Evolutionary conservation across 73 alveolate species (phyloP).

Genomic region (Paramecium tetraurelia): DNA sequence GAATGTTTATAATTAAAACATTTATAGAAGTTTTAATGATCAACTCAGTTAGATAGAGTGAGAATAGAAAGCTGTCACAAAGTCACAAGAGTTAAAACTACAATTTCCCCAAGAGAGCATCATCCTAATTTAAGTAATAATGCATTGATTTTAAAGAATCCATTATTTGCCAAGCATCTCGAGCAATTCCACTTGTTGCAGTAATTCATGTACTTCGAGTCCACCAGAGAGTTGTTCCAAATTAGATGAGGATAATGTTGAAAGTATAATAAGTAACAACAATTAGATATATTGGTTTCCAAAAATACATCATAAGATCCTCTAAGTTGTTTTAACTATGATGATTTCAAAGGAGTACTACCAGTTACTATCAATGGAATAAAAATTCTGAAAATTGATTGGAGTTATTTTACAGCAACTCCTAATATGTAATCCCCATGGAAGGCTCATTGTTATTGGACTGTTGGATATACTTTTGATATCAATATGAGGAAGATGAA

Average conservation of each 20-base stretch:
- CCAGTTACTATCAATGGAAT: background rate
- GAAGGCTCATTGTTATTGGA: constrained; percentile 55
- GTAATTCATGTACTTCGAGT: background rate
- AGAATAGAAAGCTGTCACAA: background rate
- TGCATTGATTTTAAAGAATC: background rate
- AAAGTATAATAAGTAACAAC: background rate
- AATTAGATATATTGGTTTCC: background rate
- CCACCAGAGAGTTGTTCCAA: background rate
- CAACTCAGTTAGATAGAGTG: background rate
- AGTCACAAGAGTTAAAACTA: background rate
- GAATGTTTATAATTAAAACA: background rate
- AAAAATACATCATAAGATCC: constrained; percentile 19
- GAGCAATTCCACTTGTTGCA: background rate
- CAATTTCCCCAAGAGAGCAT: background rate
- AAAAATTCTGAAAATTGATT: background rate
- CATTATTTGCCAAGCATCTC: background rate
- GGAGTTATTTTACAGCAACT: constrained; percentile 13
- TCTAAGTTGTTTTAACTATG: background rate
- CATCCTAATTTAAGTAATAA: background rate
- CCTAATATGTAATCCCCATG: background rate
- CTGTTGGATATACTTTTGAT: constrained; percentile 41
- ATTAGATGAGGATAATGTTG: background rate
- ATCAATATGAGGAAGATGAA: constrained; percentile 45
- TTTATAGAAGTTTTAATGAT: background rate
- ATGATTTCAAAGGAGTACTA: background rate